Base-by-base conservation (phyloP, 352 stramenopile genomes). In the Pythium graminicola region DNA sequence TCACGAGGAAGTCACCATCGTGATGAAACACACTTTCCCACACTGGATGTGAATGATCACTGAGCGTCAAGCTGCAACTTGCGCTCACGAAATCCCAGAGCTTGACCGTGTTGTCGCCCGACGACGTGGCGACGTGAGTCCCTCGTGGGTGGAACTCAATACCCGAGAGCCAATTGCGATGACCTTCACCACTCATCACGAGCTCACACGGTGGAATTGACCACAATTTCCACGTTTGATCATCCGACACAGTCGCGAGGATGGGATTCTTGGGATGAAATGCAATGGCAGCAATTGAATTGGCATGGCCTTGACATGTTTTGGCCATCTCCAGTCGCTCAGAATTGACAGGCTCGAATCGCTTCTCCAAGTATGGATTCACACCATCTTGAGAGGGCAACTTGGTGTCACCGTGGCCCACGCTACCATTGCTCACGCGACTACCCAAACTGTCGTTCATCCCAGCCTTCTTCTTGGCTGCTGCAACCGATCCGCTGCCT, bases 141-240 rank as follows among this genome's bases (percentile, higher is more conserved):
- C 93, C 93, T 17, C 73, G 71, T 6, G 93, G 93, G 49, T 98
- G 89, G 62, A 98, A 98, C 32, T 77, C 70, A 28, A 97, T 85
- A 11, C 77, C 84, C 2, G 86, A 82, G 19, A 98, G 69, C 93
- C 93, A 98, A 48, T 85, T 87, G 11, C 74, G 75, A 62, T 98
- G 93, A 13, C 93, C 88, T 65, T 97, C 89, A 52, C 93, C 91
- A 45, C 85, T 95, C 93, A 98, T 97, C 59, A 98, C 89, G 35
- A 97, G 81, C 62, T 98, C 89, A 43, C 86, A 89, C 41, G 88
- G 80, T 13, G 91, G 90, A 13, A 97, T 70, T 14, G 78, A 95
- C 93, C 93, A 98, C 43, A 98, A 70, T 64, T 97, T 97, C 91
- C 92, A 98, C 28, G 89, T 97, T 64, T 95, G 74, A 65, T 98